Base-by-base conservation (phyloP, 306 rosid species). In the Cucurbita moschata region DNA sequence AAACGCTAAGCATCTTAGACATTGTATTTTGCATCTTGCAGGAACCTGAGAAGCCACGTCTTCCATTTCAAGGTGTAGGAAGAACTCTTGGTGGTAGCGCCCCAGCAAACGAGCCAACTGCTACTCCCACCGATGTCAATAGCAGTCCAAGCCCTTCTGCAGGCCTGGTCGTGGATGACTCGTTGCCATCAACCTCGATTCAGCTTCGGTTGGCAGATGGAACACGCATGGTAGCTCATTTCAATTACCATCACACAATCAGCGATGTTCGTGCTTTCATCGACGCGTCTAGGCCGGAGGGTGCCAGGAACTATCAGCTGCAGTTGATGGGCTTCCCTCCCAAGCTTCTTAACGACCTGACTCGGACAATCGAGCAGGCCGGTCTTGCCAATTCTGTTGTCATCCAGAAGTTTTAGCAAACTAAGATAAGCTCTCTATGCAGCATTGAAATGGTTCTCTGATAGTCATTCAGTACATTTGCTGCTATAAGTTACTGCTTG, bases 311-410 rank as follows among this genome's bases (percentile, higher is more conserved):
- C 81, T 94, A 91, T 82, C 97, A 83, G 71, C 84, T 94, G 83
- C 99, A 89, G 81, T 19, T 89, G 65, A 91, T 90, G 97, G 97
- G 96, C 3, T 94, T 94, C 58, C 99, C 99, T 53, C 99, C 97
- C 46, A 91, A 89, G 87, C 76, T 85, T 81, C 85, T 94, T 26
- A 78, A 80, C 26, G 97, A 94, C 75, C 86, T 80, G 50, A 69
- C 83, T 44, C 89, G 83, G 81, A 89, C 95, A 23, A 91, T 94
- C 76, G 96, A 87, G 82, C 87, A 86, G 81, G 92, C 96, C 30
- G 95, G 95, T 73, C 88, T 94, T 38, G 92, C 97, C 83, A 91
- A 86, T 83, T 90, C 99, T 15, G 99, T 91, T 46, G 95, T 94
- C 72, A 86, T 94, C 56, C 99, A 94, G 89, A 94, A 94, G 79